Evolutionary conservation across 2,329 filamentous ascomycete species (phyloP).

Genomic region (Talaromyces piceae): DNA sequence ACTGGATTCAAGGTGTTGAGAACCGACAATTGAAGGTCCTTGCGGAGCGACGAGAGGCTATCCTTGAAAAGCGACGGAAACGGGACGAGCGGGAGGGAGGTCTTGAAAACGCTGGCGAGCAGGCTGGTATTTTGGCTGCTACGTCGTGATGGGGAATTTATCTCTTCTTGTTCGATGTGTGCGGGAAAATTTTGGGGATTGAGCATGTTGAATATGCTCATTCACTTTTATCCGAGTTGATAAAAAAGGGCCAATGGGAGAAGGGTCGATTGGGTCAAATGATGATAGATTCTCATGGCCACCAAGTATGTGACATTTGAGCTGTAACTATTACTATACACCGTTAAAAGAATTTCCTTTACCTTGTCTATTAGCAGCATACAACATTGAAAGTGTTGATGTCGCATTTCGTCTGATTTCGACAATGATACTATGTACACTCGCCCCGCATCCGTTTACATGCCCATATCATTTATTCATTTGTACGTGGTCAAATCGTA

Average conservation of each 20-base stretch:
- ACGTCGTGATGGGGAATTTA: conserved; percentile 23
- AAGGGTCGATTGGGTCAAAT: background rate
- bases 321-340: conserved; percentile 3
- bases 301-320: conserved; percentile 1
- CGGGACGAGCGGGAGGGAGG: conserved; percentile 61
- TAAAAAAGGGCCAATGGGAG: background rate
- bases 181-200: background rate
- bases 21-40: conserved; percentile 70
- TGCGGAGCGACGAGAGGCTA: conserved; percentile 65
- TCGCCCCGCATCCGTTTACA: too few relatives aligned
- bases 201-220: background rate
- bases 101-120: conserved; percentile 26
- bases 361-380: background rate
- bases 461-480: too few relatives aligned
- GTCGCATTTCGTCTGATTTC: too few relatives aligned
- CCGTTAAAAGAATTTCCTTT: background rate
- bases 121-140: conserved; percentile 29
- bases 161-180: background rate
- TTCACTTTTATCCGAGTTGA: background rate
- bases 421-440: background rate
- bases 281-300: background rate
- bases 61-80: conserved; percentile 84
- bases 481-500: too few relatives aligned
- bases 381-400: background rate
- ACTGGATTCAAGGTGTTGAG: conserved; percentile 92